phyloP scores from a whole-genome alignment of 1,284 basidiomycete genomes.

The Leucoagaricus sp. region DNA sequence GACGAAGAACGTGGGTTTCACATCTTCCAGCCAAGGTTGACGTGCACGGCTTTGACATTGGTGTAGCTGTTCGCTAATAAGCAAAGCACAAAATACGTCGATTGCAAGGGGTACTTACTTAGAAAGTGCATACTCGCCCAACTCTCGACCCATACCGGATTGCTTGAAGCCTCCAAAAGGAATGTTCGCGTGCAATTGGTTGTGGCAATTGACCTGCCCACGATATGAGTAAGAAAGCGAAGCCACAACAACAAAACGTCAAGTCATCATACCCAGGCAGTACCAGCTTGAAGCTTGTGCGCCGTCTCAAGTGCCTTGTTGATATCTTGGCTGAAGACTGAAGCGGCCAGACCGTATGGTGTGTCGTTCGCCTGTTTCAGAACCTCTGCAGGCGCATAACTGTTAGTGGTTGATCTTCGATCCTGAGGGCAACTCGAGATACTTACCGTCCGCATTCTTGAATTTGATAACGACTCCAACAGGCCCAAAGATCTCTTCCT shows the following conservation, averaged over 20 bases:
- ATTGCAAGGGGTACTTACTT: slow-evolving; percentile 41
- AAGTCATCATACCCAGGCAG: slow-evolving; percentile 53
- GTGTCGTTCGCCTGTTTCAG: slow-evolving; percentile 82
- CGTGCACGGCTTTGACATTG: slow-evolving; percentile 81
- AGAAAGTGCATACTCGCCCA: slow-evolving; percentile 77
- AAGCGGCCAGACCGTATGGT: slow-evolving; percentile 78
- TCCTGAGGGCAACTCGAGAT: not conserved
- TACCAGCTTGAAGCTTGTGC: slow-evolving; percentile 79
- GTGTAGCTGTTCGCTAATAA: slow-evolving; percentile 63
- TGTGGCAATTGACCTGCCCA: slow-evolving; percentile 77
- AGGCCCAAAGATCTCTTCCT: slow-evolving; percentile 89
- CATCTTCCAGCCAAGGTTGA: slow-evolving; percentile 59
- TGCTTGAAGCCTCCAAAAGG: slow-evolving; percentile 91
- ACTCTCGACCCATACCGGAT: slow-evolving; percentile 79
- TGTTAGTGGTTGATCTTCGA: not conserved
- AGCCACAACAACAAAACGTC: no score
- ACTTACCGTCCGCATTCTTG: slow-evolving; percentile 47
- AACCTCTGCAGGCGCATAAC: slow-evolving; percentile 46
- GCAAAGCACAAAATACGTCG: not conserved
- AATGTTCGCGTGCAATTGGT: slow-evolving; percentile 60
- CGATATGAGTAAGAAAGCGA: no score
- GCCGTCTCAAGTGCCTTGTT: slow-evolving; percentile 72
- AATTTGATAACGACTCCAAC: slow-evolving; percentile 73
- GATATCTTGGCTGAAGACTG: slow-evolving; percentile 83
- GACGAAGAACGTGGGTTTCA: slow-evolving; percentile 9